Evolutionary conservation across 1,284 basidiomycete genomes (phyloP), one percentile per base, ranked within the genome.

Genomic region (Austroboletus olivaceoglutinosus): DNA sequence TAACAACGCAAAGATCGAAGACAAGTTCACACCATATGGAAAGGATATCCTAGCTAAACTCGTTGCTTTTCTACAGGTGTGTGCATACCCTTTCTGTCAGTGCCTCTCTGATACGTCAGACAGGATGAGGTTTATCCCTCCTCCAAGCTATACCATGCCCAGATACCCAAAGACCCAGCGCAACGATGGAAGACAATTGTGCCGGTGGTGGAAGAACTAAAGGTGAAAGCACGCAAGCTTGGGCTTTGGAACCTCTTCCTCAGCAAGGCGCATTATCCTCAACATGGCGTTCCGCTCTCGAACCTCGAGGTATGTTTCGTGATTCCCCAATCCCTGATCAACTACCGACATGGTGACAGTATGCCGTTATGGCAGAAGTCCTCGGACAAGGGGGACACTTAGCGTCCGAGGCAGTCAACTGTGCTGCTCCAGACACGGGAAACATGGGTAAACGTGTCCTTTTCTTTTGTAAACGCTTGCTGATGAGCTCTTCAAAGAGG

Each of bases 231-330:
- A 4, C 89, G 87, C 73, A 78, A 83, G 61, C 80, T 86, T 36
- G 96, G 96, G 2, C 79, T 99, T 42, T 99, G 96, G 96, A 98
- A 98, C 70, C 79, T 99, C 39, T 98, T 98, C 80, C 76, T 98
- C 56, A 93, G 90, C 78, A 94, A 93, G 72, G 79, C 83, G 43
- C 94, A 97, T 69, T 98, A 96, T 70, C 93, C 93, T 25, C 79
- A 89, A 58, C 78, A 83, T 63, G 95, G 96, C 46, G 86, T 92
- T n/a, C 86, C 89, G 15, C 75, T 98, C 58, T 88, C 86, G 25
- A 98, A 98, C 71, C 78, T 99, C 49, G 95, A 98, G 78, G 91
- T 92, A 56, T 41, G 77, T 41, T 22, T 21, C 30, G 42, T 31
- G 29, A 30, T 19, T 44, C n/a, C 21, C 45, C 21, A 27, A 22